Conservation (phyloP, 495 filamentous ascomycete species). For the Aspergillus haitiensis region DNA sequence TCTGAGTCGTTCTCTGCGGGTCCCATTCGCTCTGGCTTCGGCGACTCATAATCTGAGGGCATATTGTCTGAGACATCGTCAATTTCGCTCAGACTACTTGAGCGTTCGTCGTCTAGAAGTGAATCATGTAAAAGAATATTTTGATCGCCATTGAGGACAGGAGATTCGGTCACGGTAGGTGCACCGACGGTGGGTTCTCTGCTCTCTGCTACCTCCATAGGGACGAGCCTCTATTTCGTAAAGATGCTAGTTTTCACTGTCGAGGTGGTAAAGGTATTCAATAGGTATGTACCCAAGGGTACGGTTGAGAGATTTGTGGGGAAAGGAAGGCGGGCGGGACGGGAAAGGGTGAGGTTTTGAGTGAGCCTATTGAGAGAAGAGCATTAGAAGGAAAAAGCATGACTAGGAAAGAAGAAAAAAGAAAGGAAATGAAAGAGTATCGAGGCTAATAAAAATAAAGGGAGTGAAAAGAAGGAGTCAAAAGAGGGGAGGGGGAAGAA, state of each 20-base stretch:
- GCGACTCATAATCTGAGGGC: constrained; percentile 54
- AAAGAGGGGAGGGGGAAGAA: constrained; percentile 26
- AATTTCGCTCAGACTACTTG: constrained; percentile 88
- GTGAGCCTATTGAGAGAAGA: constrained; percentile 17
- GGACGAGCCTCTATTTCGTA: background rate
- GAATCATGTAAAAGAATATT: constrained; percentile 41
- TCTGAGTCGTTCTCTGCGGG: constrained; percentile 80
- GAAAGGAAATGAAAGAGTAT: background rate
- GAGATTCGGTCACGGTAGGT: constrained; percentile 35
- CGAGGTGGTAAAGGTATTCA: constrained; percentile 5
- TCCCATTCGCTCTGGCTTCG: constrained; percentile 38
- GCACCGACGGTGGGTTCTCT: constrained; percentile 42
- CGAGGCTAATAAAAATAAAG: constrained; percentile 9
- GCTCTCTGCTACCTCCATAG: constrained; percentile 48
- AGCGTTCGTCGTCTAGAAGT: constrained; percentile 48
- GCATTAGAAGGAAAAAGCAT: constrained; percentile 11
- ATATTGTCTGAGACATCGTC: constrained; percentile 72
- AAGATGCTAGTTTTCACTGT: constrained; percentile 2
- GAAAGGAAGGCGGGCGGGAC: constrained; percentile 19
- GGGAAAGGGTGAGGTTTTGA: constrained; percentile 6
- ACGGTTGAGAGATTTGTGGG: constrained; percentile 25
- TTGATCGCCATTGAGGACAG: constrained; percentile 41
- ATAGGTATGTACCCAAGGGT: constrained; percentile 15
- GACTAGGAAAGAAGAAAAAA: background rate
- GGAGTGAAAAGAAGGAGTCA: constrained; percentile 19